Conservation (phyloP, 306 rosid species). For the Rubus parviflorus region DNA sequence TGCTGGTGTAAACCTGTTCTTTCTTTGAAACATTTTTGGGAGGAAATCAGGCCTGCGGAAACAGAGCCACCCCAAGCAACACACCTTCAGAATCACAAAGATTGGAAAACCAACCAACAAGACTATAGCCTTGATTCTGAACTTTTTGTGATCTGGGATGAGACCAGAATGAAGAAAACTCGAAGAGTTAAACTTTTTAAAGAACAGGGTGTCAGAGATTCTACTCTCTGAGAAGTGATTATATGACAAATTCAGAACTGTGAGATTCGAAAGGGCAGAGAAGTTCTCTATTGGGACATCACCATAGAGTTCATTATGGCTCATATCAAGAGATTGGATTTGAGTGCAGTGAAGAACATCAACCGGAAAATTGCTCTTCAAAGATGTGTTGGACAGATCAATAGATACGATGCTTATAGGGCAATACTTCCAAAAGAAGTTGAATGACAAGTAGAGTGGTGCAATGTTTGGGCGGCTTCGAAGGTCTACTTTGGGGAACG, state of each 20-base stretch:
- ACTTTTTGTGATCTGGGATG: constrained; percentile 36
- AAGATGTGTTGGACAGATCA: constrained; percentile 58
- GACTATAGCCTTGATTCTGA: constrained; percentile 41
- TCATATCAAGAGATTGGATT: constrained; percentile 58
- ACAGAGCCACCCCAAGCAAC: constrained; percentile 55
- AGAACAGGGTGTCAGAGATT: constrained; percentile 43
- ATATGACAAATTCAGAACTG: constrained; percentile 54
- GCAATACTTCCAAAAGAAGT: constrained; percentile 75
- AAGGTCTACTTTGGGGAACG: constrained; percentile 71
- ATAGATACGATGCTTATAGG: constrained; percentile 53
- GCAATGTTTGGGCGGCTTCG: constrained; percentile 50
- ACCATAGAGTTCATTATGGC: constrained; percentile 53
- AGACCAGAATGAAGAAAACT: constrained; percentile 67
- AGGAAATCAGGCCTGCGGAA: constrained; percentile 62
- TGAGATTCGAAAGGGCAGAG: constrained; percentile 48
- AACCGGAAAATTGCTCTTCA: constrained; percentile 55
- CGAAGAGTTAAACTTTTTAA: constrained; percentile 48
- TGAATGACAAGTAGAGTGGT: constrained; percentile 62
- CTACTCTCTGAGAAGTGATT: constrained; percentile 55
- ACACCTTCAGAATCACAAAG: constrained; percentile 46
- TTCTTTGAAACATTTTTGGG: constrained; percentile 41
- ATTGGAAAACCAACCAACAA: constrained; percentile 57
- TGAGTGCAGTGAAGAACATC: constrained; percentile 62
- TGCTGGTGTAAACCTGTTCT: constrained; percentile 44
- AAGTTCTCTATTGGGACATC: constrained; percentile 55